Percentiles rank a stretch among this genome's conserved stretches.
Evolutionary conservation across 768 basidiomycete genomes (phyloP).

Genomic region (Hortiboletus flavorubellus): DNA sequence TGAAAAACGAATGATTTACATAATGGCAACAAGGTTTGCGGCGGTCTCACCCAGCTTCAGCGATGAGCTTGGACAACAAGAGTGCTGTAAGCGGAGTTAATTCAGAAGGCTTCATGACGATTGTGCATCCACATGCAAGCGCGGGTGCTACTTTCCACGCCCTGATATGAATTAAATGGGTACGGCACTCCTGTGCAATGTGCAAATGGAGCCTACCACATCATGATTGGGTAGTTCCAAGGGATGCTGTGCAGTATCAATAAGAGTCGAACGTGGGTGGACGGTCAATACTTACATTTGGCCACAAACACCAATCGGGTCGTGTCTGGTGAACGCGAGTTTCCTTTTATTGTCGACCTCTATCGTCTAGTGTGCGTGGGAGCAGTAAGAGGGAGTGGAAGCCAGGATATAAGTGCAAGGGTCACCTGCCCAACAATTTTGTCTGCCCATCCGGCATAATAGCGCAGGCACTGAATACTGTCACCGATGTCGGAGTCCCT

Average conservation of each 20-base stretch:
- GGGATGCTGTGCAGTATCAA: conserved; percentile 56
- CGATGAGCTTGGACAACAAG: conserved; percentile 75
- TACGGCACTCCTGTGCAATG: not conserved
- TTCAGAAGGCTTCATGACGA: conserved; percentile 95
- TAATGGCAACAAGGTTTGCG: conserved; percentile 7
- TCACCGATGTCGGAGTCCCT: conserved; percentile 84
- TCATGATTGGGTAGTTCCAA: conserved; percentile 90
- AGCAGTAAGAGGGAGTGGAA: conserved; percentile 1
- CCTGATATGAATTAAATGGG: conserved; percentile 35
- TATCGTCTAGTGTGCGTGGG: conserved; percentile 48
- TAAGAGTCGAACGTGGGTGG: conserved; percentile 7
- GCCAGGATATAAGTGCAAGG: conserved; percentile 1
- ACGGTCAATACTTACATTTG: conserved; percentile 63
- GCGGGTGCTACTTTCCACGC: conserved; percentile 94
- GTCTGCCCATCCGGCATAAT: conserved; percentile 96
- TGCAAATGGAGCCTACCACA: conserved; percentile 52
- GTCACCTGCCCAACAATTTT: conserved; percentile 86
- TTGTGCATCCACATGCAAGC: conserved; percentile 85
- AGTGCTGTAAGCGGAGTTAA: conserved; percentile 81
- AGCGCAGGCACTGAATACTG: conserved; percentile 72
- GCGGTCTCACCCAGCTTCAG: conserved; percentile 70
- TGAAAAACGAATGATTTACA: conserved; percentile 13
- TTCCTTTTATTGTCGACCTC: conserved; percentile 80
- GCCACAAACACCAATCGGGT: conserved; percentile 92
- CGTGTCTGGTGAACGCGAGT: conserved; percentile 81